A percentile compares a stretch with the other conserved stretches of the same genome.
Evolutionary conservation across 2,329 filamentous ascomycete species (phyloP).

Genomic region (Aspergillus candidus): DNA sequence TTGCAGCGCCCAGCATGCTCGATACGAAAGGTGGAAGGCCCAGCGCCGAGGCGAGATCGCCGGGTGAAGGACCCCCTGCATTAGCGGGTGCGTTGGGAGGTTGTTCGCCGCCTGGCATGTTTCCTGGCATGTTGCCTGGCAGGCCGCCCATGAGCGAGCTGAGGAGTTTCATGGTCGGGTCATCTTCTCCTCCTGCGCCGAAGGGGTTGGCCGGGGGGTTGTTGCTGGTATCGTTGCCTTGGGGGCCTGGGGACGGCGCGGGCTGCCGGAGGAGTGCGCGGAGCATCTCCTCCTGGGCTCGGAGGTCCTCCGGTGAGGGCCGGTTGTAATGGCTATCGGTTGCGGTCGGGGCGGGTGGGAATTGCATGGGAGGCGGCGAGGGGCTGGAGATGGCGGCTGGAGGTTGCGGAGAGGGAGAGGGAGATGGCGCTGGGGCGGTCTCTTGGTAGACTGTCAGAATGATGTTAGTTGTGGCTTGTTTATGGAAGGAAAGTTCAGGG

Average conservation of each 20-base stretch:
- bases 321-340: constrained; percentile 4
- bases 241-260: constrained; percentile 17
- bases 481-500: constrained; percentile 2
- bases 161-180: constrained; percentile 34
- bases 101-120: constrained; percentile 10
- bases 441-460: constrained; percentile 20
- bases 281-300: constrained; percentile 39
- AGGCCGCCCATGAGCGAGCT: constrained; percentile 31
- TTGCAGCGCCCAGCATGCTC: constrained; percentile 34
- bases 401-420: constrained; percentile 21
- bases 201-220: too few relatives aligned
- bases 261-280: constrained; percentile 35
- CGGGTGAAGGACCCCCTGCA: constrained; percentile 4
- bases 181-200: constrained; percentile 17
- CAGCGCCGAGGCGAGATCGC: constrained; percentile 38
- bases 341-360: constrained; percentile 7
- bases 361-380: constrained; percentile 1
- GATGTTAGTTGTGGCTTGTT: neutral
- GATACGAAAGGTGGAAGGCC: constrained; percentile 37
- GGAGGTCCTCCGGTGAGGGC: constrained; percentile 28
- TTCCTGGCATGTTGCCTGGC: constrained; percentile 16
- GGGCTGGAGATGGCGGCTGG: constrained; percentile 12
- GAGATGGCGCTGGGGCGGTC: constrained; percentile 22
- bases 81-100: constrained; percentile 23
- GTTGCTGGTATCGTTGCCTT: constrained; percentile 5